Conservation (phyloP, 2,329 filamentous ascomycete genomes). For the Hypoxylon sp. region DNA sequence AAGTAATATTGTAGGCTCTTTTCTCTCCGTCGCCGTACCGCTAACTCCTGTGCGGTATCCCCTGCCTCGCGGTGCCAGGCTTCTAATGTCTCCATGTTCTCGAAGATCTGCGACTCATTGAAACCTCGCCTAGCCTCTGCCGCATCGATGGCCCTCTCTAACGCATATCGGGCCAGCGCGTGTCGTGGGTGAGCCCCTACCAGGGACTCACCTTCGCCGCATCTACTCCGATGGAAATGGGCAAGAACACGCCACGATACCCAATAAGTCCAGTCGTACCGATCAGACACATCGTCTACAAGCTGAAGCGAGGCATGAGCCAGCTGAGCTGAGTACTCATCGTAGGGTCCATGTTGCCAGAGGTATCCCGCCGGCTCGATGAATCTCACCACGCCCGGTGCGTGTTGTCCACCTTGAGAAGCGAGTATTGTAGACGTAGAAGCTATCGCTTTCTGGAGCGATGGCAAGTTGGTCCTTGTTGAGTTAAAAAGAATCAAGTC, state of each 20-base stretch:
- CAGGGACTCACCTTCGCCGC: constrained; percentile 16
- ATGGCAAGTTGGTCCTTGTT: constrained; percentile 35
- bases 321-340: constrained; percentile 39
- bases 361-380: constrained; percentile 40
- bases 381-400: constrained; percentile 26
- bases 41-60: constrained; percentile 28
- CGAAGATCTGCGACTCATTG: constrained; percentile 41
- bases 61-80: constrained; percentile 42
- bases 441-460: constrained; percentile 30
- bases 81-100: constrained; percentile 42
- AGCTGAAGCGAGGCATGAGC: constrained; percentile 31
- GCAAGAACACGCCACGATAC: constrained; percentile 44
- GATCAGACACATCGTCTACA: constrained; percentile 22
- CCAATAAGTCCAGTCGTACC: constrained; percentile 40
- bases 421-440: constrained; percentile 16
- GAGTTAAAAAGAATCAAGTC: constrained; percentile 40
- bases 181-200: constrained; percentile 37
- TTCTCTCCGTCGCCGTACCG: constrained; percentile 33
- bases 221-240: constrained; percentile 38
- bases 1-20: constrained; percentile 36
- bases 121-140: constrained; percentile 37
- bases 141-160: constrained; percentile 38
- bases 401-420: constrained; percentile 7
- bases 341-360: constrained; percentile 41
- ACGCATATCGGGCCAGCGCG: constrained; percentile 38